phyloP scores from a whole-genome alignment of 495 filamentous ascomycete genomes.

The Talaromyces thailandensis region DNA sequence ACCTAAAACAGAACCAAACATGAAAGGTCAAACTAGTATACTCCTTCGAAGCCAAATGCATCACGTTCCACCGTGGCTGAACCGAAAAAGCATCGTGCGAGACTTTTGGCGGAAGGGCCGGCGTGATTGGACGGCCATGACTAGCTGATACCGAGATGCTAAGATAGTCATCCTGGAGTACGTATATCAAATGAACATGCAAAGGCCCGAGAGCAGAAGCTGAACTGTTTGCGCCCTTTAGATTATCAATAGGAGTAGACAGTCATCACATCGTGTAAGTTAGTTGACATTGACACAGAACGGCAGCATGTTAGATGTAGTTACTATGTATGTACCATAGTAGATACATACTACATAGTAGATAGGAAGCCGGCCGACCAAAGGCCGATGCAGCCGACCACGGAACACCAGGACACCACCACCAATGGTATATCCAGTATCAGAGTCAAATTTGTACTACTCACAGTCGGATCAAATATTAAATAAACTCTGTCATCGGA shows the following conservation, averaged over 20 bases:
- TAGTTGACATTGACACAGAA: too few relatives aligned
- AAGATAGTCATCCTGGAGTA: not conserved
- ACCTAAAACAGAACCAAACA: not conserved
- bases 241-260: not conserved
- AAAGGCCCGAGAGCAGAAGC: not conserved
- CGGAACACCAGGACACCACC: not conserved
- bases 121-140: not conserved
- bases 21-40: not conserved
- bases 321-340: too few relatives aligned
- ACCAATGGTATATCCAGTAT: not conserved
- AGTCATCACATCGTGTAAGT: not conserved
- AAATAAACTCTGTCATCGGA: not conserved
- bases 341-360: not conserved
- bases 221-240: not conserved
- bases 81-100: not conserved
- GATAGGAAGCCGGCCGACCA: not conserved
- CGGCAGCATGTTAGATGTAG: too few relatives aligned
- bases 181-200: not conserved
- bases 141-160: not conserved
- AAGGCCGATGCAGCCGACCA: not conserved
- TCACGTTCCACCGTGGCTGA: not conserved
- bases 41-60: not conserved
- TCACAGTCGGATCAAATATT: too few relatives aligned
- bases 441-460: not conserved
- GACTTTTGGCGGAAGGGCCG: not conserved